These are phyloP conservation scores for Mrakia frigida DNA, from an alignment of 768 basidiomycete genomes.

Conservation along the genomic window DNA sequence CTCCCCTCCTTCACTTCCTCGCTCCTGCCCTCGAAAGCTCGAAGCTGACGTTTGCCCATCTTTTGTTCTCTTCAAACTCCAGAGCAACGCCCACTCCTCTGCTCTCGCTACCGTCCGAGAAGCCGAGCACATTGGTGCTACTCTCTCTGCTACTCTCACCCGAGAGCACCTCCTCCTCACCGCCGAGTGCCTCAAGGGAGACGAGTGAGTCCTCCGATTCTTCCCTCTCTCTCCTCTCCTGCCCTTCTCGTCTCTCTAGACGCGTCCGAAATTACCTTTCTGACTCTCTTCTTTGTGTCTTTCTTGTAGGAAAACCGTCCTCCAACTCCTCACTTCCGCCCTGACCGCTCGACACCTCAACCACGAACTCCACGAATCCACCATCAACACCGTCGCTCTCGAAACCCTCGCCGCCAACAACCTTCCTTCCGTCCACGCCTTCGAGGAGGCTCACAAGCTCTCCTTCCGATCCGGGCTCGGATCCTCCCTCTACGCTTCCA, in stretches of 20 bases:
- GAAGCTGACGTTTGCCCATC: not conserved
- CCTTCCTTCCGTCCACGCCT: slow-evolving; percentile 62
- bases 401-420: slow-evolving; percentile 61
- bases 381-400: slow-evolving; percentile 57
- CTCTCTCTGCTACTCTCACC: slow-evolving; percentile 74
- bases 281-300: slow-evolving; percentile 18
- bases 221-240: not conserved
- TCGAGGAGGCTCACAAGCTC: slow-evolving; percentile 80
- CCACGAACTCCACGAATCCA: slow-evolving; percentile 50
- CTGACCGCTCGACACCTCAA: slow-evolving; percentile 64
- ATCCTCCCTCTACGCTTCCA: slow-evolving; percentile 76
- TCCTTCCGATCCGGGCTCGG: slow-evolving; percentile 96
- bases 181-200: slow-evolving; percentile 88
- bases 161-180: slow-evolving; percentile 89
- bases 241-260: not conserved
- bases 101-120: slow-evolving; percentile 85
- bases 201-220: slow-evolving; percentile 69
- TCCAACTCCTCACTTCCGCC: slow-evolving; percentile 79
- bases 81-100: slow-evolving; percentile 83
- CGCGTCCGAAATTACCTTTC: not conserved
- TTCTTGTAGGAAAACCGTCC: slow-evolving; percentile 59
- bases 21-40: not conserved
- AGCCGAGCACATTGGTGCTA: slow-evolving; percentile 87
- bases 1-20: too few relatives aligned
- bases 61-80: slow-evolving; percentile 24